Evolutionary conservation across 169 alveolate species (phyloP), one percentile per base, ranked within the genome.

Genomic region (Plasmodium vivax): DNA sequence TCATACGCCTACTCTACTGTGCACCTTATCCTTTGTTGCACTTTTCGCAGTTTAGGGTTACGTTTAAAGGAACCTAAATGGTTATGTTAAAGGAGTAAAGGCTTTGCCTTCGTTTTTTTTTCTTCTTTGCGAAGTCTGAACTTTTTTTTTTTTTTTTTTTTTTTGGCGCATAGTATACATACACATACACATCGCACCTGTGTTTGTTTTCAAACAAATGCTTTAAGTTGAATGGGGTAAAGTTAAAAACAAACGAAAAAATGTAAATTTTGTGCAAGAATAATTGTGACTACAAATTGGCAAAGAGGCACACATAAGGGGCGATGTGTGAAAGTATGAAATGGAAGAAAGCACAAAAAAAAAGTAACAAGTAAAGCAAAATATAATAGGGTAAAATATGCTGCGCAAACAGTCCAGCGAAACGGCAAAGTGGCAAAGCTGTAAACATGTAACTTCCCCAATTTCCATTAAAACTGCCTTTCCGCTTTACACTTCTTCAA

Each of bases 401-500:
- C 19, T 16, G 23, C 43, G 16, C 19, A 77, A 77, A 77, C 36
- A 77, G 14, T 0, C 8, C 36, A 34, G 41, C n/a, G 62, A 38
- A 83, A 83, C 9, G 27, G 56, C 38, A 51, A 8, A 62, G 47
- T n/a, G 79, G 23, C n/a, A 54, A n/a, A 83, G 9, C 62, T 34
- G 32, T 54, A 81, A 51, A 9, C 27, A 80, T 80, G 88, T 43
- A 51, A 54, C 43, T 32, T 16, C 23, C 62, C 72, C 72, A 34
- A 14, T 54, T 71, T 16, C 47, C 72, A 7, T 79, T 58, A 88
- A 79, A 81, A 84, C 27, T 84, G 94, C 54, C 47, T 88, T 80
- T 88, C 88, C 19, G 68, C 32, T 80, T 88, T 80, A 47, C 83
- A 41, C 45, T 80, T 88, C n/a, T 79, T 38, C 27, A 88, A 62